These are phyloP conservation scores for Dittrichia graveolens DNA, from an alignment of 129 eudicot species.

Conservation along the genomic window DNA sequence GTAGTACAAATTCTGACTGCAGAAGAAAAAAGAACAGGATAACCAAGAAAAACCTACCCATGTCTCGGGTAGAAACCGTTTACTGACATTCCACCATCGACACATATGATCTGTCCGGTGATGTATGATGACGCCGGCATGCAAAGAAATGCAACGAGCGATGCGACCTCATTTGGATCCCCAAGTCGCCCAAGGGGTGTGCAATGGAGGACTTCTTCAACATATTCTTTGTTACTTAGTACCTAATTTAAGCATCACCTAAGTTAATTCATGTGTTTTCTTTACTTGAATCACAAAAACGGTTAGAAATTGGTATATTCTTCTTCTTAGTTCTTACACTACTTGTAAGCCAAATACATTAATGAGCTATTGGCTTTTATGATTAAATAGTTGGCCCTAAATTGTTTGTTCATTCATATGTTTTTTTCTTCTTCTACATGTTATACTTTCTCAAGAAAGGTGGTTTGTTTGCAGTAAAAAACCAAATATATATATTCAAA, in stretches of 20 bases:
- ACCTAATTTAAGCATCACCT: slow-evolving; percentile 31
- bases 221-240: slow-evolving; percentile 59
- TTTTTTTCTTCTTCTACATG: too few relatives aligned
- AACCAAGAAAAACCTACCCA: slow-evolving; percentile 22
- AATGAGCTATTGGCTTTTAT: too few relatives aligned
- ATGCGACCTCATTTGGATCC: slow-evolving; percentile 65
- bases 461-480: background rate
- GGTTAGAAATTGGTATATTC: background rate
- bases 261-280: background rate
- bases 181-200: slow-evolving; percentile 81
- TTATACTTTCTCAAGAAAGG: background rate
- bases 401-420: too few relatives aligned
- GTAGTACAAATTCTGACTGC: background rate
- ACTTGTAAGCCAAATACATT: background rate
- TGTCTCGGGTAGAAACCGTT: slow-evolving; percentile 69
- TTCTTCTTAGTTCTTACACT: background rate
- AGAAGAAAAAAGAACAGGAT: background rate
- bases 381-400: too few relatives aligned
- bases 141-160: slow-evolving; percentile 76
- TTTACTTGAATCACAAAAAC: background rate
- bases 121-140: slow-evolving; percentile 77
- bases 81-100: slow-evolving; percentile 79
- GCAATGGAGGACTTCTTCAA: slow-evolving; percentile 58
- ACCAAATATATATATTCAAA: background rate
- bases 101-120: slow-evolving; percentile 75